Percentiles rank a stretch among this genome's conserved stretches.
Conservation (phyloP, 2,329 filamentous ascomycete species). For the Gnomoniopsis sp. region DNA sequence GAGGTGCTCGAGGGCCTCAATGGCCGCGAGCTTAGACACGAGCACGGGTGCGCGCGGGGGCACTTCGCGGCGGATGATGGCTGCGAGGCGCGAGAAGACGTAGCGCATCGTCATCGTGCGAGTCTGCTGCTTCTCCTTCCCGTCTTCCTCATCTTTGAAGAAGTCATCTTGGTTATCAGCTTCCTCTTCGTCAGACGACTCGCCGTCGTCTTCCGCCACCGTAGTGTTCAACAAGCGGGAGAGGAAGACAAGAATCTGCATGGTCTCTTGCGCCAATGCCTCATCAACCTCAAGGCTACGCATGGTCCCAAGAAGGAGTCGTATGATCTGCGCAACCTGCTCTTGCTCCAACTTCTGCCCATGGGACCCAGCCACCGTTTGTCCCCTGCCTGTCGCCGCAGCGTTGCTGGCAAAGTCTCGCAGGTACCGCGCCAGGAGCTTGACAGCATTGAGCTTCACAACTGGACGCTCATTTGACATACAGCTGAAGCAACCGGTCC, state of each 20-base stretch:
- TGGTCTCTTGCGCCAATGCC: slow-evolving; percentile 71
- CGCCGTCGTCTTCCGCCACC: slow-evolving; percentile 43
- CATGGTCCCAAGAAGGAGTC: slow-evolving; percentile 50
- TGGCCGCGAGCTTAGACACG: slow-evolving; percentile 70
- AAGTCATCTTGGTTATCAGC: slow-evolving; percentile 34
- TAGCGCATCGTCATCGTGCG: slow-evolving; percentile 62
- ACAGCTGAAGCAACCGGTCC: slow-evolving; percentile 65
- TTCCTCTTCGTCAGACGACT: slow-evolving; percentile 37
- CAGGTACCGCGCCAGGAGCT: slow-evolving; percentile 73
- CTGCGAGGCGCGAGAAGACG: slow-evolving; percentile 74
- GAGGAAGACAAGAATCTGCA: slow-evolving; percentile 81
- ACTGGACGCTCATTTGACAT: slow-evolving; percentile 69
- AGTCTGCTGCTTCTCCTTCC: slow-evolving; percentile 21
- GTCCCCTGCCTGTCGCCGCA: slow-evolving; percentile 41
- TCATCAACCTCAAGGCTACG: slow-evolving; percentile 64
- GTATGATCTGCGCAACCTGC: slow-evolving; percentile 59
- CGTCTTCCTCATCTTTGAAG: slow-evolving; percentile 31
- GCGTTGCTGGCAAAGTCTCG: slow-evolving; percentile 70
- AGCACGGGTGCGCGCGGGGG: slow-evolving; percentile 61
- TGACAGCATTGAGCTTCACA: slow-evolving; percentile 74
- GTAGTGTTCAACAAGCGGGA: slow-evolving; percentile 56
- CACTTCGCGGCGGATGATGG: slow-evolving; percentile 73
- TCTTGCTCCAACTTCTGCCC: slow-evolving; percentile 66
- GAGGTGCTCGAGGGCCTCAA: slow-evolving; percentile 71
- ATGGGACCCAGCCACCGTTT: slow-evolving; percentile 66